Conservation (phyloP, 495 filamentous ascomycete genomes). For the Hypoxylon trugodes region DNA sequence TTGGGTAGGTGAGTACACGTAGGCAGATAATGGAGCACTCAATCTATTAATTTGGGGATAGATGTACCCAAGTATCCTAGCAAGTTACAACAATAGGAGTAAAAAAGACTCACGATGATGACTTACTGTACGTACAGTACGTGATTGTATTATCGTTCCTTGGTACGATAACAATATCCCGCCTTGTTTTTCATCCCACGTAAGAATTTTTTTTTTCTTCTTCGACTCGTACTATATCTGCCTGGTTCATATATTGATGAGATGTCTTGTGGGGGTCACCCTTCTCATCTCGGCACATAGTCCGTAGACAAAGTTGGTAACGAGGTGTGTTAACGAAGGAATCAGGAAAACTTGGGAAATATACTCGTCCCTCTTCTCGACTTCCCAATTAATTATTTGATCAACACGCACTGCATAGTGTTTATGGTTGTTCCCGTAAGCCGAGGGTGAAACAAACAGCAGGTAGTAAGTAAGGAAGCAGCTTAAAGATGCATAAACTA, state of each 20-base stretch:
- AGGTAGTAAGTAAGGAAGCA: constrained; percentile 13
- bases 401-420: constrained; percentile 12
- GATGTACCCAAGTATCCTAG: too few relatives aligned
- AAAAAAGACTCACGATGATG: not conserved
- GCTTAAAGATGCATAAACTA: constrained; percentile 27
- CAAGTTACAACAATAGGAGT: constrained; percentile 1
- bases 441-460: constrained; percentile 39
- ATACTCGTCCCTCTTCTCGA: not conserved
- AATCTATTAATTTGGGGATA: constrained; percentile 14
- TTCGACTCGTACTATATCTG: constrained; percentile 15
- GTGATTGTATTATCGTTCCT: constrained; percentile 9
- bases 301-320: constrained; percentile 24
- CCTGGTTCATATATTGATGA: constrained; percentile 26
- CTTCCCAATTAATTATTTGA: constrained; percentile 22
- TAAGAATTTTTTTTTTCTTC: constrained; percentile 13
- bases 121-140: constrained; percentile 25
- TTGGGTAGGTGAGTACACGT: constrained; percentile 39
- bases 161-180: constrained; percentile 1
- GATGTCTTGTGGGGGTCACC: constrained; percentile 32
- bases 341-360: constrained; percentile 12
- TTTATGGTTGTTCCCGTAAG: constrained; percentile 13
- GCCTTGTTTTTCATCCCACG: constrained; percentile 26
- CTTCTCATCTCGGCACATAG: constrained; percentile 39
- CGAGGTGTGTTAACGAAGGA: constrained; percentile 18
- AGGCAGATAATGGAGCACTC: constrained; percentile 32